phyloP scores from a whole-genome alignment of 495 filamentous ascomycete genomes.

The Extremus antarcticus region DNA sequence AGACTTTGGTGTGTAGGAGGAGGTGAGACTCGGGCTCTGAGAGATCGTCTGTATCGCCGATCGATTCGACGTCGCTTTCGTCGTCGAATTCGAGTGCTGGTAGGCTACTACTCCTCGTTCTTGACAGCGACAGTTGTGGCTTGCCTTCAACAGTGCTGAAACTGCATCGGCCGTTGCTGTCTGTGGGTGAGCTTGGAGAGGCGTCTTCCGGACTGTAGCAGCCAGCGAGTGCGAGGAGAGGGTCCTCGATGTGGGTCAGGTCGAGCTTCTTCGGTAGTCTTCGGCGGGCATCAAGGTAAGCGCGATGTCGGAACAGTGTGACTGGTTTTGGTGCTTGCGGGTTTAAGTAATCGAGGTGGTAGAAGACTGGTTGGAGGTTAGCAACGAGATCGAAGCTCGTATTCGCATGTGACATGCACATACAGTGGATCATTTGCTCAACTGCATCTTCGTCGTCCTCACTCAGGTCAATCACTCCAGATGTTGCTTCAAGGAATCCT shows the following conservation, averaged over 20 bases:
- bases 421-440: constrained; percentile 35
- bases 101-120: not conserved
- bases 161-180: not conserved
- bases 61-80: constrained; percentile 12
- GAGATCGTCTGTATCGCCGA: constrained; percentile 18
- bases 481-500: constrained; percentile 25
- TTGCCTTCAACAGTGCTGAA: not conserved
- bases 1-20: constrained; percentile 30
- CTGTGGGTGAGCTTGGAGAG: not conserved
- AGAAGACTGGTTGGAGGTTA: constrained; percentile 26
- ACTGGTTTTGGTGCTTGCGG: constrained; percentile 17
- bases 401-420: not conserved
- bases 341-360: constrained; percentile 34
- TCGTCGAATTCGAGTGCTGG: constrained; percentile 10
- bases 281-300: constrained; percentile 5
- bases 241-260: constrained; percentile 28
- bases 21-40: constrained; percentile 19
- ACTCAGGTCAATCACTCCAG: constrained; percentile 30
- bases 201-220: constrained; percentile 12
- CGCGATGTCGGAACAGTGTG: constrained; percentile 18
- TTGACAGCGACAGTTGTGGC: not conserved
- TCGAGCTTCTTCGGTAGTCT: constrained; percentile 24
- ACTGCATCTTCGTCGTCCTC: constrained; percentile 35
- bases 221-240: constrained; percentile 26
- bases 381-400: not conserved